Percentiles rank a stretch among this genome's conserved stretches.
phyloP scores from a whole-genome alignment of 495 filamentous ascomycete genomes.

The Hypoxylon intermedium region DNA sequence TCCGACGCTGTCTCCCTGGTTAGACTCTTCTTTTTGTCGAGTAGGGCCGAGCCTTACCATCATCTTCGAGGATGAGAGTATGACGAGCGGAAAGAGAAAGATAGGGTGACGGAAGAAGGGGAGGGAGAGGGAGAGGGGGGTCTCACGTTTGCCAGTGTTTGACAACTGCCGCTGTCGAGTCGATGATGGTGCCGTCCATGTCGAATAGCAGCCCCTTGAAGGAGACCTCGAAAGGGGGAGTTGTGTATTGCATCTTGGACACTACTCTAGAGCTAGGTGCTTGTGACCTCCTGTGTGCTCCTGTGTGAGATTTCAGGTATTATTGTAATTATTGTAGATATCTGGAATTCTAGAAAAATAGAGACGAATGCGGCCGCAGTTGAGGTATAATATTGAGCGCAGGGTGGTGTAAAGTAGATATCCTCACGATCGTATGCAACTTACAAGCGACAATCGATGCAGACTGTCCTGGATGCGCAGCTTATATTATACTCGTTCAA shows the following conservation, averaged over 20 bases:
- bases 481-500: conserved; percentile 4
- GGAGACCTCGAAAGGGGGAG: conserved; percentile 62
- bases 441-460: not conserved
- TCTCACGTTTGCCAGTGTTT: conserved; percentile 90
- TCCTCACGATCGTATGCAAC: too few relatives aligned
- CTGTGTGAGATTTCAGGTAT: too few relatives aligned
- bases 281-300: conserved; percentile 38
- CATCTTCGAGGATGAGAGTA: not conserved
- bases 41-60: not conserved
- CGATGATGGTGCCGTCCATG: conserved; percentile 87
- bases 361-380: not conserved
- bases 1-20: conserved; percentile 66
- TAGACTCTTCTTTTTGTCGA: conserved; percentile 10
- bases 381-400: too few relatives aligned
- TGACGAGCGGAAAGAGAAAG: not conserved
- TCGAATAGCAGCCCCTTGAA: conserved; percentile 89
- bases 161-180: conserved; percentile 81
- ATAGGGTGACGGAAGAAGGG: conserved; percentile 3
- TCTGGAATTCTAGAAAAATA: too few relatives aligned
- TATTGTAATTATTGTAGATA: too few relatives aligned
- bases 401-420: too few relatives aligned
- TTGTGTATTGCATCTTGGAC: conserved; percentile 58
- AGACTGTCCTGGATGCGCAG: not conserved
- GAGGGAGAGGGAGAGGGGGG: conserved; percentile 15
- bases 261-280: not conserved